Evolutionary conservation across 768 basidiomycete species (phyloP).

Genomic region (Amanita pallidorosea): DNA sequence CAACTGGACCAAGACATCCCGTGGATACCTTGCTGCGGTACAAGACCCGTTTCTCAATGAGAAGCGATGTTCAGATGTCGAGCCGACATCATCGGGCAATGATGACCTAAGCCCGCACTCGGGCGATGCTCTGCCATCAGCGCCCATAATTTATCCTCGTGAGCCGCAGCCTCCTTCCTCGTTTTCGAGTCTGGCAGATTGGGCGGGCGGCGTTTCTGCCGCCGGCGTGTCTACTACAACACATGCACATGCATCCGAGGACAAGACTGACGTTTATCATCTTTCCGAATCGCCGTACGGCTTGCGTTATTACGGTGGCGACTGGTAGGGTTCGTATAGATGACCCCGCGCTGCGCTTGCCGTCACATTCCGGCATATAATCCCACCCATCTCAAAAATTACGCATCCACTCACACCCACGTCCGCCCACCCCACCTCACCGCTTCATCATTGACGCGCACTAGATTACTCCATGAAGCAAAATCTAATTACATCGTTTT

Average conservation of each 20-base stretch:
- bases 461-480: neutral
- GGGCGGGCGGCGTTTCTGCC: neutral
- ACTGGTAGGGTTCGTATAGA: neutral
- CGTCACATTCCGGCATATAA: neutral
- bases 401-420: neutral
- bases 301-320: neutral
- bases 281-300: neutral
- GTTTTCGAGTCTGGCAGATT: constrained; percentile 6
- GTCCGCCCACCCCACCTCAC: neutral
- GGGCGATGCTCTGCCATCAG: neutral
- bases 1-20: constrained; percentile 2
- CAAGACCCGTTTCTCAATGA: neutral
- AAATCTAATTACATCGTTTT: neutral
- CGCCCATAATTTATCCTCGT: neutral
- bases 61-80: neutral
- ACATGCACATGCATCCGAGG: neutral
- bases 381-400: no score
- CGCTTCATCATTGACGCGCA: neutral
- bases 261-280: neutral
- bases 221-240: neutral
- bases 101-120: neutral
- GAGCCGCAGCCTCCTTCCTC: neutral
- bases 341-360: neutral
- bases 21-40: constrained; percentile 1
- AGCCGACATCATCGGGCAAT: neutral